Base-by-base conservation (phyloP, 1,284 basidiomycete species). In the Coriolopsis trogii region DNA sequence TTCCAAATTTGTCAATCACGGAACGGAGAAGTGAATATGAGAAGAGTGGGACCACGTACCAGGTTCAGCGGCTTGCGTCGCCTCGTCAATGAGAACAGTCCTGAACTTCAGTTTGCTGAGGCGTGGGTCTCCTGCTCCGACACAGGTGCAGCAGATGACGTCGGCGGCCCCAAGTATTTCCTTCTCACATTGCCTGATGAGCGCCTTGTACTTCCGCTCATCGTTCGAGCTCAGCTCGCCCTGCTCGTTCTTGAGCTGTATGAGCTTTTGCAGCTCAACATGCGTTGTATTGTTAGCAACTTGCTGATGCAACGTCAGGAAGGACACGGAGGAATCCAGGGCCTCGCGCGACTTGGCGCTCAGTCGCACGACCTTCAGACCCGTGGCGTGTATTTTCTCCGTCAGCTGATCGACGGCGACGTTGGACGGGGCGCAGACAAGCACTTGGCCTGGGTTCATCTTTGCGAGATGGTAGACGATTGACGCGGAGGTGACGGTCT, bases 401-500 rank as follows among this genome's bases (percentile, higher is more conserved):
- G 95, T 97, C 49, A 99, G 82, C 69, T 99, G 97, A 70, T 99
- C 97, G 50, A 99, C 97, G 41, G 97, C 97, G 59, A 99, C 97
- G 74, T 99, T 99, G 48, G 97, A 99, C 0, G 97, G 97, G 1
- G 97, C 97, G 69, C 95, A 97, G 53, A 99, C 97, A 36, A 99
- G 89, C 21, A 99, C 97, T 72, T 98, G 97, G 26, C 97, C 97
- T 0, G 95, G 95, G 66, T 98, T 98, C 96, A 99, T 99, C 76
- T 98, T 98, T 48, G 94, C 94, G 7, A 99, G 87, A 70, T 99
- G 97, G 70, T 99, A 95, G 37, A 99, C 96, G 64, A 98, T 96
- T 1, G 97, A 98, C 5, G 97, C 97, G n/a, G 95, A 98, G 0
- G 97, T 99, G 51, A 99, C 97, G 0, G 97, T 99, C 76, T 99